Evolutionary conservation across 2,329 filamentous ascomycete species (phyloP), one percentile per base, ranked within the genome.

Genomic region (Alternaria sp.): DNA sequence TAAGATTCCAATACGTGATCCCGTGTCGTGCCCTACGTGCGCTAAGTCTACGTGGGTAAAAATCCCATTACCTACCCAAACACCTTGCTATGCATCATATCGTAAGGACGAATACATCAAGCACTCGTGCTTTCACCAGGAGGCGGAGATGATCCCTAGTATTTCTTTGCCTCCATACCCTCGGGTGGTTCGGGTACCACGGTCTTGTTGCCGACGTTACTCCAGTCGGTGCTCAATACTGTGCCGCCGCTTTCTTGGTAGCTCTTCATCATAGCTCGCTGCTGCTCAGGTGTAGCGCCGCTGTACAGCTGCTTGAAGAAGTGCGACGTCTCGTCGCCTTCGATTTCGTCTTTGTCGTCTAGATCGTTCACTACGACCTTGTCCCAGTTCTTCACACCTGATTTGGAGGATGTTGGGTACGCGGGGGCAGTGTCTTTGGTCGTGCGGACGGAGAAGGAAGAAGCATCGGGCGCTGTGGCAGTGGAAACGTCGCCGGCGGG

Each of bases 191-290:
- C 78, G 0, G 88, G 90, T 73, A 91, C 86, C 26, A 97, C 90
- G 24, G 80, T 89, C 17, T 86, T 87, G 62, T 83, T 85, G 50
- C 86, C 86, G 21, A 97, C 94, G 61, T 96, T 90, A 9, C 81
- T 79, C 95, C 95, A 99, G 75, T 94, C 92, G 0, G 95, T 99
- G 77, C 92, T 97, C 49, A 99, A 80, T 3, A 91, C 86, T 0
- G 95, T 99, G 4, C 95, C 95, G 68, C 96, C 95, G 77, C 93
- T 97, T 82, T 99, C 94, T 13, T 88, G 84, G 72, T 92, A 98
- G 73, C 92, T 96, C 86, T 99, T 99, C 87, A 96, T 92, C 95
- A 99, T 99, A 8, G 95, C 95, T 2, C 93, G 87, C 73, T 88
- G 88, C 58, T 92, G 91, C 68, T 99, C 94, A 0, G 89, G 86